These are phyloP conservation scores for Kitagawia praeruptora DNA, from an alignment of 129 eudicot genomes.

Conservation along the genomic window DNA sequence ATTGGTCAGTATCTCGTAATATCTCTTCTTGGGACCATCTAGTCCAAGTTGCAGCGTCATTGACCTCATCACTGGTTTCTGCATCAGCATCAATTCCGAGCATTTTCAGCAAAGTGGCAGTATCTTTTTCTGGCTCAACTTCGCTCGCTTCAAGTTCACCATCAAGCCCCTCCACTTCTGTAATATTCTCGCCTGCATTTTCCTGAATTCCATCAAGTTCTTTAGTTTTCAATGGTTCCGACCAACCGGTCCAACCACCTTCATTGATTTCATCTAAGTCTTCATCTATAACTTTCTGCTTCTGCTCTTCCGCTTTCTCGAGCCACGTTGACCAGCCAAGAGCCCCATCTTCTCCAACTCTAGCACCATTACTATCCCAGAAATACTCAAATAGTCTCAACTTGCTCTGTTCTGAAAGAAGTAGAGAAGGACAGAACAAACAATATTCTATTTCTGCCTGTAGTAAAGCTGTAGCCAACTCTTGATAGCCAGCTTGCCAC, in stretches of 20 bases:
- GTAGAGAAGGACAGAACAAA: slow-evolving; percentile 76
- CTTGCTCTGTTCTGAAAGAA: slow-evolving; percentile 70
- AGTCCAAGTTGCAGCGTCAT: slow-evolving; percentile 64
- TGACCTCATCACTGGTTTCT: slow-evolving; percentile 59
- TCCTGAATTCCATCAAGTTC: slow-evolving; percentile 21
- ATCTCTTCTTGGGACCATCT: slow-evolving; percentile 85
- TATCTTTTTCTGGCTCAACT: slow-evolving; percentile 56
- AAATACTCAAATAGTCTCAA: slow-evolving; percentile 83
- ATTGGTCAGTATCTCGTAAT: slow-evolving; percentile 55
- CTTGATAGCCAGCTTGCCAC: slow-evolving; percentile 94
- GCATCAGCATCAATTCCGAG: slow-evolving; percentile 71
- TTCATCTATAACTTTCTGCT: slow-evolving; percentile 48
- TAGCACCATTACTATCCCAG: slow-evolving; percentile 88
- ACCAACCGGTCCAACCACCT: slow-evolving; percentile 99
- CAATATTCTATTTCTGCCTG: slow-evolving; percentile 88
- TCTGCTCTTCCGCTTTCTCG: slow-evolving; percentile 83
- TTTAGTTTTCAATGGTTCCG: slow-evolving; percentile 38
- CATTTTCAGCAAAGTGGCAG: slow-evolving; percentile 68
- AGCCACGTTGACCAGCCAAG: slow-evolving; percentile 95
- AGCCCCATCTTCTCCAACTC: slow-evolving; percentile 94
- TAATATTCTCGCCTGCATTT: slow-evolving; percentile 18
- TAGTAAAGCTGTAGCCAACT: slow-evolving; percentile 88
- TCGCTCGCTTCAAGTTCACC: slow-evolving; percentile 34
- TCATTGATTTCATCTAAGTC: slow-evolving; percentile 44
- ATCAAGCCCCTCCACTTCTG: slow-evolving; percentile 26